Conservation (phyloP, 179 eudicot species). For the Vitellaria paradoxa region DNA sequence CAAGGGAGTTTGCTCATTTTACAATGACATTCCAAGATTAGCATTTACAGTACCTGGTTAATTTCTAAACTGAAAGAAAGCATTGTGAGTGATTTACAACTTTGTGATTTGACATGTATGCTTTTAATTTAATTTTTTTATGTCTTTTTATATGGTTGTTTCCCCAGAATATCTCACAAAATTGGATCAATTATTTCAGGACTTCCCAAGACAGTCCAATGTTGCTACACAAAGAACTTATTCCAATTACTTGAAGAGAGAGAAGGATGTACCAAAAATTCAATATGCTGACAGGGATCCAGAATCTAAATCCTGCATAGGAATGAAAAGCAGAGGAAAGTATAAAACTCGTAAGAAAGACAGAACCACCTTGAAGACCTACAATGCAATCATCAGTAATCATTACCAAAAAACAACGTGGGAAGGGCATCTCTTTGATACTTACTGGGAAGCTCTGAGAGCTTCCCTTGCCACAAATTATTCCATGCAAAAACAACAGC, state of each 20-base stretch:
- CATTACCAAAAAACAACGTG: conserved; percentile 61
- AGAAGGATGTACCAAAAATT: conserved; percentile 73
- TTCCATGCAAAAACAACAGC: conserved; percentile 97
- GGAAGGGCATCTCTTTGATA: conserved; percentile 84
- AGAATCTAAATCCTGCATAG: conserved; percentile 87
- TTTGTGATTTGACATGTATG: too few relatives aligned
- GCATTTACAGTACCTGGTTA: background rate
- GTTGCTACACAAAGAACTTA: background rate
- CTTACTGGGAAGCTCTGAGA: conserved; percentile 80
- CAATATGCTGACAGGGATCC: conserved; percentile 89
- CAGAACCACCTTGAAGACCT: background rate
- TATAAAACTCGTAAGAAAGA: conserved; percentile 6
- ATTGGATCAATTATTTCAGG: conserved; percentile 2
- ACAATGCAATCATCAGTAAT: background rate
- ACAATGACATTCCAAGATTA: background rate
- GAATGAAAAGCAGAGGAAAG: background rate
- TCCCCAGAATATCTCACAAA: background rate
- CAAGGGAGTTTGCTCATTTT: background rate
- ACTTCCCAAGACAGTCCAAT: background rate
- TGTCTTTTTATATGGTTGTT: background rate
- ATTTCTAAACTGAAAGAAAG: background rate
- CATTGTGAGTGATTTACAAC: background rate
- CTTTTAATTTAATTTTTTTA: background rate
- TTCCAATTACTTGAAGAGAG: conserved; percentile 13
- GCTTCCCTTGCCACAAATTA: conserved; percentile 79